Evolutionary conservation across 1,284 basidiomycete genomes (phyloP), one percentile per base, ranked within the genome.

Genomic region (Sutorius eximius): DNA sequence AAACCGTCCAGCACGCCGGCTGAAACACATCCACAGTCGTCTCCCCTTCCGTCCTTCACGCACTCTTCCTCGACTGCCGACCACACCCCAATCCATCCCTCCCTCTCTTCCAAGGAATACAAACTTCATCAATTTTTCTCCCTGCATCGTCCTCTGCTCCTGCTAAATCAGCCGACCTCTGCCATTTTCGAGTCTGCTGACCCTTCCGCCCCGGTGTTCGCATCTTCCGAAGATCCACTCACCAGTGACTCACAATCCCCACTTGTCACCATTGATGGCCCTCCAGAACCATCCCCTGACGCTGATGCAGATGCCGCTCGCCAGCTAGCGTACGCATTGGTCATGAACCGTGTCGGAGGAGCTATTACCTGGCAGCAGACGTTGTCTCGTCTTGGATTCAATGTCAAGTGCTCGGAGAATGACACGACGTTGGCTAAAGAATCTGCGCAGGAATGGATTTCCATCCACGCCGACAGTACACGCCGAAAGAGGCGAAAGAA

Each of bases 401-500:
- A 80, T 59, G 70, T 79, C 22, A 73, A 77, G 27, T 68, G 73
- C 59, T 76, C 77, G 8, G 71, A 73, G 30, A 76, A 77, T 30
- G 75, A 78, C 47, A 76, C 80, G 18, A 71, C 73, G 33, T 71
- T 78, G 66, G 76, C 77, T 55, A 75, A 77, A 55, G 74, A 81
- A 61, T 77, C 79, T 59, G 77, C 83, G 41, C 78, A 75, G 63
- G 82, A 85, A 46, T 82, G 76, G 77, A 76, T 82, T 58, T 78
- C 81, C 38, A 79, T 89, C 32, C 72, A 82, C 67, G 77, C 89
- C 75, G 90, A 93, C 63, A 92, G 90, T 63, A 83, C 81, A 27
- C 88, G 86, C 77, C 82, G 90, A 71, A 93, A 93, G 79, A 80
- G 83, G 63, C 78, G 83, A 76, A 90, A 84, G 82, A 92, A 91